Evolutionary conservation across 768 basidiomycete species (phyloP).

Genomic region (Mycena metata): DNA sequence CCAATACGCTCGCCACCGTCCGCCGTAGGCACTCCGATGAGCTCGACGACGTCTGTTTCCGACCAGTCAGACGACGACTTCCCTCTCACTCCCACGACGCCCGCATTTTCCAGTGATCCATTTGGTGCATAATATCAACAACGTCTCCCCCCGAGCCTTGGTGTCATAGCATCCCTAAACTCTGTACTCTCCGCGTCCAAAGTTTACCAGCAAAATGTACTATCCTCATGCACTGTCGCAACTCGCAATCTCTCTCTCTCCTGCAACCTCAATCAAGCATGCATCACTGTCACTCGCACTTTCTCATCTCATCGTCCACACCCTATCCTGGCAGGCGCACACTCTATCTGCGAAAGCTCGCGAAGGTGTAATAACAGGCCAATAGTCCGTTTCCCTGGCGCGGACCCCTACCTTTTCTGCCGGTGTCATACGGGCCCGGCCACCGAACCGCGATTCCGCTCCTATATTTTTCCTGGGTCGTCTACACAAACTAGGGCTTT

Average conservation of each 20-base stretch:
- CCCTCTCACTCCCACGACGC: constrained; percentile 85
- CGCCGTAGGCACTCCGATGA: constrained; percentile 79
- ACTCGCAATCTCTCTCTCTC: constrained; percentile 67
- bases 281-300: constrained; percentile 79
- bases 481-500: constrained; percentile 37
- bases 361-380: constrained; percentile 40
- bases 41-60: constrained; percentile 78
- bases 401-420: constrained; percentile 35
- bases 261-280: constrained; percentile 75
- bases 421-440: constrained; percentile 39
- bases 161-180: constrained; percentile 66
- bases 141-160: constrained; percentile 74
- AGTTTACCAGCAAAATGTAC: constrained; percentile 83
- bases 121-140: constrained; percentile 79
- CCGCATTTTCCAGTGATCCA: constrained; percentile 72
- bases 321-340: constrained; percentile 64
- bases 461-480: constrained; percentile 41
- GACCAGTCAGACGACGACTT: constrained; percentile 88
- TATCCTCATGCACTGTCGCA: constrained; percentile 74
- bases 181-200: constrained; percentile 52
- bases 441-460: constrained; percentile 38
- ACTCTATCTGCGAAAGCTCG: constrained; percentile 54
- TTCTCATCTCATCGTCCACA: constrained; percentile 58
- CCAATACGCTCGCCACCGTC: constrained; percentile 70
- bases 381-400: constrained; percentile 25